Evolutionary conservation across 2,329 filamentous ascomycete species (phyloP), one percentile per base, ranked within the genome.

Genomic region (Ophiostoma piceae): DNA sequence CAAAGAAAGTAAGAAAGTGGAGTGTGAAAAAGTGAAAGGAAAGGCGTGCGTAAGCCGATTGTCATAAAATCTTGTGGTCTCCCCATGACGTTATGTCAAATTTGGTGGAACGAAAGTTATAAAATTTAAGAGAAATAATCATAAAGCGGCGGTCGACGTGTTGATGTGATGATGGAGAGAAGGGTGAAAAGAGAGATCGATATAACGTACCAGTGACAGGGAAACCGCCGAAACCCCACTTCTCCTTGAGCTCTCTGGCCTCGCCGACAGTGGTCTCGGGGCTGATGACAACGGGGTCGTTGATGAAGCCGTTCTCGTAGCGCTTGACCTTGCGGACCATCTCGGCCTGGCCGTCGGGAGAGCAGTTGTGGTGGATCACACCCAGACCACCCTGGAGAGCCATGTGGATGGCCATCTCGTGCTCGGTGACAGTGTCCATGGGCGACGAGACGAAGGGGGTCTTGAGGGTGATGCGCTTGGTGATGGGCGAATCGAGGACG

Each of bases 91-190:
- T 88, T 83, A 86, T 85, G 89, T 91, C 90, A 87, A 72, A 90
- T 96, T 86, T 92, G 92, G 95, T 94, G 94, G 95, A 99, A 99
- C 95, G 95, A 99, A 99, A 99, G 95, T 98, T 98, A 97, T 72
- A 71, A 70, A 91, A 83, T 82, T 84, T 86, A 85, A 84, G 82
- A 85, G 84, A 87, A 87, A 85, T 92, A 95, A 97, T 97, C 92
- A 93, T 84, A 57, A 65, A 65, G 81, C 65, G 65, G 65, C 65
- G 29, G 62, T 66, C n/a, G 62, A 11, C 1, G 8, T 39, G 26
- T 16, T 78, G 75, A 82, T 14, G 16, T 47, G 14, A 47, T 47
- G 43, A 47, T 5, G 22, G 4, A 9, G 12, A 47, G 5, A 14
- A 57, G 47, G 37, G 12, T 35, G 14, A 51, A 69, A 70, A 68